A percentile compares a stretch with the other conserved stretches of the same genome.
phyloP scores from a whole-genome alignment of 768 basidiomycete genomes.

The Gelatoporia subvermispora region DNA sequence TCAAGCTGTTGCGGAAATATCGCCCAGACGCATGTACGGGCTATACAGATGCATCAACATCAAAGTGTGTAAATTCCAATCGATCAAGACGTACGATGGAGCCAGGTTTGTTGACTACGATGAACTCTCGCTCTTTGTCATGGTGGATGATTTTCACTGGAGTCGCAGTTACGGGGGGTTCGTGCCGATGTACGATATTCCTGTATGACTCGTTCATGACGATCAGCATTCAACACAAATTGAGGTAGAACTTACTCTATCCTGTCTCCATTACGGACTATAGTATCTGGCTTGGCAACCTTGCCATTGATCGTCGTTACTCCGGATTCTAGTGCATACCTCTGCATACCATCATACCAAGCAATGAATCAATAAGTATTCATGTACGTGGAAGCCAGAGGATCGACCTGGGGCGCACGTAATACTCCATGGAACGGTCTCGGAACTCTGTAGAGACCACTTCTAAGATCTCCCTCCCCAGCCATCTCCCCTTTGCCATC shows the following conservation, averaged over 20 bases:
- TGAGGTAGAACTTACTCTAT: conserved; percentile 61
- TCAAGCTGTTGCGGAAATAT: conserved; percentile 83
- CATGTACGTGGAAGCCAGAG: too few species aligned
- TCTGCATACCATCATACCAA: conserved; percentile 26
- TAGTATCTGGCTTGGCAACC: conserved; percentile 70
- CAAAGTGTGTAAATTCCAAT: conserved; percentile 1
- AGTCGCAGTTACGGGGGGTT: conserved; percentile 86
- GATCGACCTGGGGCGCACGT: conserved; percentile 51
- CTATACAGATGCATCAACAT: conserved; percentile 32
- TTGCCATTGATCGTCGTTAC: conserved; percentile 95
- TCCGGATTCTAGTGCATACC: conserved; percentile 80
- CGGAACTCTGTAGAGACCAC: conserved; percentile 92
- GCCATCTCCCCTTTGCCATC: conserved; percentile 89
- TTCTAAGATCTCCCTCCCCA: conserved; percentile 82
- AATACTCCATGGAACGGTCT: conserved; percentile 92
- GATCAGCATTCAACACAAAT: too few species aligned
- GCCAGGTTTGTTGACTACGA: conserved; percentile 95
- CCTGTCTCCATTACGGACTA: conserved; percentile 82
- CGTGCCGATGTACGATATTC: conserved; percentile 94
- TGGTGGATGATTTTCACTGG: conserved; percentile 77
- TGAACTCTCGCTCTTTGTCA: conserved; percentile 74
- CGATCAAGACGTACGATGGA: conserved; percentile 72
- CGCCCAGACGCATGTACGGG: conserved; percentile 91
- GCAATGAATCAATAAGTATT: not conserved
- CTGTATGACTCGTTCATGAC: too few species aligned